Evolutionary conservation across 805 yeast genomes (phyloP), one percentile per base, ranked within the genome.

Genomic region (Candida suzukii): DNA sequence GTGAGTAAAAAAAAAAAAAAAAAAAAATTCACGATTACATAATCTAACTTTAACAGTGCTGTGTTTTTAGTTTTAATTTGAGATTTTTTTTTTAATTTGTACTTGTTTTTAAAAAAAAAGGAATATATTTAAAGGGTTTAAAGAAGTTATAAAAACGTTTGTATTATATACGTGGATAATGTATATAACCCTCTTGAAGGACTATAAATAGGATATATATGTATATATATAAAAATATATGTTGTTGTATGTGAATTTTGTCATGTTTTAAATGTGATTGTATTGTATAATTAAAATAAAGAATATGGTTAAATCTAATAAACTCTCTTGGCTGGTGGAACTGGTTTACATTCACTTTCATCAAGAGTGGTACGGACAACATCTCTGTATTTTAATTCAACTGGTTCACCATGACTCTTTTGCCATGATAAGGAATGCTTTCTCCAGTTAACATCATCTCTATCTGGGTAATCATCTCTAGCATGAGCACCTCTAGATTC

Each of bases 401-500:
- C 88, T 41, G 74, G 73, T 35, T 75, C 91, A 56, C 91, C 95
- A 46, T 73, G 72, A 22, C 68, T 63, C 43, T 66, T 58, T 74
- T 93, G 98, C 88, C 93, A 91, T 40, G 97, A 87, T 61, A 91
- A 71, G 38, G 97, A 75, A 70, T 91, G 99, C 73, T 91, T 93
- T 91, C 87, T 88, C 99, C 99, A 91, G 76, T 88, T 74, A 42
- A 62, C 88, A 64, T 91, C 99, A 62, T 91, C 96, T 79, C 99
- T 88, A 48, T 79, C 81, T 58, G 95, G 97, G 72, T 68, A 90
- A 67, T 91, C 99, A 68, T 91, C 99, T 74, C 98, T 84, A 45
- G 99, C 97, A 62, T 91, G 99, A 38, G 99, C 98, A 72, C 99
- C 99, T 74, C 99, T 87, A 30, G 97, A 88, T 72, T 91, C 99